Evolutionary conservation across 1,139 yeast genomes (phyloP).

Genomic region (Hanseniaspora gamundiae): DNA sequence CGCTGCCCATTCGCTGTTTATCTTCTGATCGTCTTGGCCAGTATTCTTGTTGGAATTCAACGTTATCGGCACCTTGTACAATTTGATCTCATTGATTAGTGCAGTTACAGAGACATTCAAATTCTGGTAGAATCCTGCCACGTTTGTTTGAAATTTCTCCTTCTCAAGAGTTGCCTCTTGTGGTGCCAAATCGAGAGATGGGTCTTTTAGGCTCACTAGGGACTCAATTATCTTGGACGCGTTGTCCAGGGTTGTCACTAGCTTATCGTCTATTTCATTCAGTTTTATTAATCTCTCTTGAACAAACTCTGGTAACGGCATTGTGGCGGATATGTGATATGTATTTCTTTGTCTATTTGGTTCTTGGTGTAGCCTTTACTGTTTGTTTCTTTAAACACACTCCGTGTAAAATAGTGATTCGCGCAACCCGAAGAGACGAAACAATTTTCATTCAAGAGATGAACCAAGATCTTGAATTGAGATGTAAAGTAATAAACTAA

Average conservation of each 20-base stretch:
- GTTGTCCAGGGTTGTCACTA: constrained; percentile 27
- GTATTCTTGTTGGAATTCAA: constrained; percentile 20
- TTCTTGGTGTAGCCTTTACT: neutral
- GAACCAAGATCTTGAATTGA: no score
- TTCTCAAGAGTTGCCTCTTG: constrained; percentile 17
- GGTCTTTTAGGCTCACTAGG: constrained; percentile 19
- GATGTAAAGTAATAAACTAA: no score
- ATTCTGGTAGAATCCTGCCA: constrained; percentile 16
- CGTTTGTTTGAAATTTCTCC: constrained; percentile 21
- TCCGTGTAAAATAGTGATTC: no score
- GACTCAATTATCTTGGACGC: constrained; percentile 31
- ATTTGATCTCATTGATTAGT: constrained; percentile 18
- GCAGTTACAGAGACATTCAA: constrained; percentile 16
- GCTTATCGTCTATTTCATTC: constrained; percentile 27
- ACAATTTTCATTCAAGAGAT: no score
- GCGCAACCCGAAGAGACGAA: no score
- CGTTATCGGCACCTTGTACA: constrained; percentile 22
- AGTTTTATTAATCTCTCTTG: constrained; percentile 28
- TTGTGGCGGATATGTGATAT: no score
- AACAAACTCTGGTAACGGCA: constrained; percentile 26
- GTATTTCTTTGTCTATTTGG: no score
- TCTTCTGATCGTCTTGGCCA: constrained; percentile 24
- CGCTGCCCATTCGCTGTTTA: constrained; percentile 16
- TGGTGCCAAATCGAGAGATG: neutral
- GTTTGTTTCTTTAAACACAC: no score